Evolutionary conservation across 768 basidiomycete genomes (phyloP), one percentile per base, ranked within the genome.

Genomic region (Tylopilus balloui): DNA sequence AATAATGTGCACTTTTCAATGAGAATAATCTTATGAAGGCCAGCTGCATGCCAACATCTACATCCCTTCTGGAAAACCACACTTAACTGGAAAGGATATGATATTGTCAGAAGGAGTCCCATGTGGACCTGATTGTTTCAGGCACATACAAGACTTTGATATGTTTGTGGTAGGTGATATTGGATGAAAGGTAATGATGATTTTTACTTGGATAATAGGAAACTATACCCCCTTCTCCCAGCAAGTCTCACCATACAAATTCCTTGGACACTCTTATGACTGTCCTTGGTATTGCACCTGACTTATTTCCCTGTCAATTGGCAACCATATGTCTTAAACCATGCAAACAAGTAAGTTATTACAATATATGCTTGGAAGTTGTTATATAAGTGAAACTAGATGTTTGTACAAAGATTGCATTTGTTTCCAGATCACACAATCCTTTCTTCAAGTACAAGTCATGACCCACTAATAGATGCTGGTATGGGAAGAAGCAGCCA

Each of bases 251-350:
- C 42, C 48, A 52, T 15, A 40, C 32, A 20, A 3, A 51, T 0
- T 61, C 55, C 10, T 29, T 52, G 5, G 56, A 58, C 3, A 52
- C 60, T 2, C 60, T 79, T 1, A 40, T 57, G 13, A 69, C 69
- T 28, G 49, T 78, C 0, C 58, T 82, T 10, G 69, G 67, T 13
- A 55, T 78, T 24, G 59, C 69, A 11, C 78, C 80, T 8, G 73
- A 81, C 47, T 50, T 72, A 19, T 53, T 60, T 15, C 79, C 80
- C 0, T 83, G 81, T 51, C 68, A 78, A 52, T 52, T 82, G 23
- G 74, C 79, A 17, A 52, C 65, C 1, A 70, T 81, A 25, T 76
- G 75, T 40, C 67, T 72, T 11, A 76, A 70, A 50, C 69, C 71
- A 10, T 83, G 81, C 48, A 61, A 64, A 24, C 71, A 81, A 64